These are phyloP conservation scores for Porcisia hertigi DNA, from an alignment of 208 protist species.

Conservation along the genomic window DNA sequence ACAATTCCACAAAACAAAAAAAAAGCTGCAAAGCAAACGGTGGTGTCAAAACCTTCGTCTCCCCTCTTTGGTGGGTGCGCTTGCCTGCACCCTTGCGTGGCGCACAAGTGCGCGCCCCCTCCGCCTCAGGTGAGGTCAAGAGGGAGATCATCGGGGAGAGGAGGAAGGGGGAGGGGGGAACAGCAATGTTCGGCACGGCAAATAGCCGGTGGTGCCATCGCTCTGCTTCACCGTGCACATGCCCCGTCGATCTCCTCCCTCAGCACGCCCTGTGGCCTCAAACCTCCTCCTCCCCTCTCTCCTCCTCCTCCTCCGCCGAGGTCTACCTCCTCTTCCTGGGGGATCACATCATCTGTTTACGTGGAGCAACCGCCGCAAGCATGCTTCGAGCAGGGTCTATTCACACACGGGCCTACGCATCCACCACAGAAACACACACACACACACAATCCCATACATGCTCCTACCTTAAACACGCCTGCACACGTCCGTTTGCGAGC, in stretches of 20 bases:
- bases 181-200: background rate
- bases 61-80: too few relatives aligned
- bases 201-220: background rate
- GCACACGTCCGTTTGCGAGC: slow-evolving; percentile 17
- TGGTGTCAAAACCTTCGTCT: too few relatives aligned
- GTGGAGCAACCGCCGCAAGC: background rate
- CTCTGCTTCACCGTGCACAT: background rate
- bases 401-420: background rate
- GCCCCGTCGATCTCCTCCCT: background rate
- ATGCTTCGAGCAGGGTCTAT: background rate
- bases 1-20: too few relatives aligned
- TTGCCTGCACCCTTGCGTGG: background rate
- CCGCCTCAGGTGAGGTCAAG: too few relatives aligned
- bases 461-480: background rate
- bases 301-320: background rate
- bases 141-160: too few relatives aligned
- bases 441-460: background rate
- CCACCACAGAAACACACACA: slow-evolving; percentile 3
- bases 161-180: background rate
- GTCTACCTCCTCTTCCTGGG: background rate
- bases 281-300: background rate
- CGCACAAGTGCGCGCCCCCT: too few relatives aligned
- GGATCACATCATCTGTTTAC: background rate
- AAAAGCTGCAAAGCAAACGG: too few relatives aligned
- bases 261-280: too few relatives aligned